A percentile compares a stretch with the other conserved stretches of the same genome.
phyloP scores from a whole-genome alignment of 2,329 filamentous ascomycete genomes.

The Lecanicillium sp. region DNA sequence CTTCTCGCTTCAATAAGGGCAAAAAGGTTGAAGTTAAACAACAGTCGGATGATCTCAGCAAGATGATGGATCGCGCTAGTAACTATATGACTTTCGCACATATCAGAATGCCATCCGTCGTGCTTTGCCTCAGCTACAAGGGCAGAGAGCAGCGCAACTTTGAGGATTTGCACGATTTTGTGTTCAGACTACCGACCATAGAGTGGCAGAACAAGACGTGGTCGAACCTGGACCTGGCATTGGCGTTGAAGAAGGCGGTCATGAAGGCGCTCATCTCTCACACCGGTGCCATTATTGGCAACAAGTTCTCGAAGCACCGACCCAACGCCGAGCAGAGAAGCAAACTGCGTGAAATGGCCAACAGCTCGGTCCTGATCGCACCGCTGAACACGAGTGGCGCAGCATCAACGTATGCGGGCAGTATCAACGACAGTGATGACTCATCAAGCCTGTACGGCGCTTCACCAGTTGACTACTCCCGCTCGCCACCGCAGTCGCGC shows the following conservation, averaged over 20 bases:
- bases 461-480: slow-evolving; percentile 52
- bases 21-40: slow-evolving; percentile 52
- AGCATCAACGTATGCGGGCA: slow-evolving; percentile 31
- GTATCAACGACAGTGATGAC: slow-evolving; percentile 50
- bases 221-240: slow-evolving; percentile 91
- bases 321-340: slow-evolving; percentile 74
- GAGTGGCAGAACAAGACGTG: slow-evolving; percentile 99
- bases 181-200: slow-evolving; percentile 88
- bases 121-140: slow-evolving; percentile 93
- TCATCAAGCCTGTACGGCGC: slow-evolving; percentile 48
- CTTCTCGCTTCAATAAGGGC: slow-evolving; percentile 51
- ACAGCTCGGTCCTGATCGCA: slow-evolving; percentile 59
- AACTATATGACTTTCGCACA: slow-evolving; percentile 97
- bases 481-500: slow-evolving; percentile 50
- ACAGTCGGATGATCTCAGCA: slow-evolving; percentile 80
- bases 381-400: slow-evolving; percentile 29
- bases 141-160: slow-evolving; percentile 92
- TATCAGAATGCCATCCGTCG: slow-evolving; percentile 90
- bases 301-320: slow-evolving; percentile 88
- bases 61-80: slow-evolving; percentile 92
- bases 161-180: slow-evolving; percentile 94
- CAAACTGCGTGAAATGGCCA: slow-evolving; percentile 78
- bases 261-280: slow-evolving; percentile 92
- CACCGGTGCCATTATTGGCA: slow-evolving; percentile 91
- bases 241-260: slow-evolving; percentile 90